Evolutionary conservation across 768 basidiomycete genomes (phyloP), one percentile per base, ranked within the genome.

Genomic region (Leccinum olivaceopallidum): DNA sequence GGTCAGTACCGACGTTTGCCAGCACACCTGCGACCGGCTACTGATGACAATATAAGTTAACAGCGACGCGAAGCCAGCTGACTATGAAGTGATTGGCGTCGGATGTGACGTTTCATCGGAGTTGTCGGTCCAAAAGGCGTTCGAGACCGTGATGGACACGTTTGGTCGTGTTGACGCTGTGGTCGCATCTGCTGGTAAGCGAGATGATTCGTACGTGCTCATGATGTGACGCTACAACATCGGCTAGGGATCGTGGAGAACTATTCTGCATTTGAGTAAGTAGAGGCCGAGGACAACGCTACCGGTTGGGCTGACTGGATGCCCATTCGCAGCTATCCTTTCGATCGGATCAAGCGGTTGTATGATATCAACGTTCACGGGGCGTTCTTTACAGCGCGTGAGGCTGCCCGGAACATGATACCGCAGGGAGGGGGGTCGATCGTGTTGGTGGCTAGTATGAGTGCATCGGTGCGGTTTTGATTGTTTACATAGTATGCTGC

Each of bases 351-450:
- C 67, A 88, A 88, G 73, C 84, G 86, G 58, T 78, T 98, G 58
- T 92, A 89, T 71, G 93, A 94, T 68, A 85, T 98, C 79, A 98
- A 98, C 69, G 91, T 98, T 48, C 92, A 97, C 72, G 95, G 95
- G 58, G 86, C 87, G 14, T 95, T 92, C 79, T 96, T 89, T 78
- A 96, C 94, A n/a, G 96, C 96, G 10, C 88, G 96, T 28, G 95
- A 98, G 75, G 95, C 92, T 2, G 95, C 95, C 51, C 88, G 89
- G 65, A 80, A 85, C 76, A 98, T 98, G 96, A 90, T 95, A 62
- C 85, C 88, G 9, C 80, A 83, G 55, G 85, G 89, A 18, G 83
- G 83, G 39, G 93, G 94, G 0, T 88, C 87, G 58, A 91, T 98
- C 69, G 84, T 93, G 58, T 81, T 98, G 57, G 85, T 98, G 59